These are phyloP conservation scores for Cryptococcus depauperatus DNA, from an alignment of 1,284 basidiomycete genomes.

Conservation along the genomic window DNA sequence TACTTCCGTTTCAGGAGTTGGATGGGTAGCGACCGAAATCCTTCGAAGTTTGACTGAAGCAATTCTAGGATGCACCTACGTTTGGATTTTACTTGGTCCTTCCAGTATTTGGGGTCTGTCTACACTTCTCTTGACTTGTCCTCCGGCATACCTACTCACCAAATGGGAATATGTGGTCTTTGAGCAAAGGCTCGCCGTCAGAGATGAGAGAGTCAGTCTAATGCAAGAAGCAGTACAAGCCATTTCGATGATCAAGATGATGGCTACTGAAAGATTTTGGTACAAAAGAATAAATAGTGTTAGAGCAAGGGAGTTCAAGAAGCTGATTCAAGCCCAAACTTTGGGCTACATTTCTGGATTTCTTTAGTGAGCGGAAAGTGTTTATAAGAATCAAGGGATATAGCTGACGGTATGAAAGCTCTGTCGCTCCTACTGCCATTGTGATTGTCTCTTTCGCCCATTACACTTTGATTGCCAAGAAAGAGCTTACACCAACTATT, in stretches of 20 bases:
- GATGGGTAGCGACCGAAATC: conserved; percentile 16
- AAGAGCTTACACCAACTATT: conserved; percentile 65
- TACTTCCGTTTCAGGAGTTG: conserved; percentile 12
- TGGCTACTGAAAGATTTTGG: conserved; percentile 85
- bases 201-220: conserved; percentile 73
- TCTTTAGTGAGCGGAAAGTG: conserved; percentile 19
- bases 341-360: conserved; percentile 17
- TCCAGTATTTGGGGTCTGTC: conserved; percentile 28
- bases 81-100: conserved; percentile 68
- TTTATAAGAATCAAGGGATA: background rate
- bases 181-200: conserved; percentile 74
- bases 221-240: conserved; percentile 87
- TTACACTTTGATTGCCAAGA: conserved; percentile 53
- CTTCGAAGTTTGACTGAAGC: conserved; percentile 73
- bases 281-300: conserved; percentile 66
- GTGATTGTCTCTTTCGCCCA: conserved; percentile 48
- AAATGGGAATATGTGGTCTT: conserved; percentile 70
- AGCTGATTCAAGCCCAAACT: conserved; percentile 50
- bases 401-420: conserved; percentile 24
- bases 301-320: conserved; percentile 64
- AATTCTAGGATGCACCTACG: conserved; percentile 61
- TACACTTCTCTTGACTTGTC: conserved; percentile 47
- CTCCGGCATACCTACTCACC: conserved; percentile 76
- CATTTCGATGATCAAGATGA: conserved; percentile 91
- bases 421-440: conserved; percentile 29